Evolutionary conservation across 2,329 filamentous ascomycete genomes (phyloP), one percentile per base, ranked within the genome.

Genomic region (Fusarium anguioides): DNA sequence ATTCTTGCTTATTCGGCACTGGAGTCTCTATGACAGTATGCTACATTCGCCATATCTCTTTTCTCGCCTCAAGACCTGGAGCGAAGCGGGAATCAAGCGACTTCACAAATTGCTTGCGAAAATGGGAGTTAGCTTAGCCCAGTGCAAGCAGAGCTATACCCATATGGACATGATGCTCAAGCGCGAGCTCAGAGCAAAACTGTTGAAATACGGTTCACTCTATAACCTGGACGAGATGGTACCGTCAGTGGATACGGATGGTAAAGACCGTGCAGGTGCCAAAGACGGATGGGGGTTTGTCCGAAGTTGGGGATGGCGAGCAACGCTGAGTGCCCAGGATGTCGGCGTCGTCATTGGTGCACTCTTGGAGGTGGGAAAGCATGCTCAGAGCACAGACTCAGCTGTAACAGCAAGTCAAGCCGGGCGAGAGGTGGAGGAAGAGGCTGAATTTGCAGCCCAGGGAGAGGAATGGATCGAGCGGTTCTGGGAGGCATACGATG

Each of bases 91-190:
- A 5, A 86, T 92, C 51, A 97, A 96, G 77, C 88, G 95, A 49
- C 83, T 99, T 20, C 93, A 97, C 78, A 98, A 98, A 76, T 86
- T 99, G 1, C 85, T 99, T 4, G 96, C 96, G 40, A 99, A 98
- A 79, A 99, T 99, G 95, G 96, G 96, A 29, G 92, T 99, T 54
- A 97, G 93, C 74, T 83, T 98, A 35, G 91, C 91, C 7, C 95
- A 99, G 80, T 97, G 94, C 80, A 94, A 93, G 73, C 96, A 98
- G 78, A 95, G 89, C 75, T 99, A 98, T 76, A 93, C 94, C 0
- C 96, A 99, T 78, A 98, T 99, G 94, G 95, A 98, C 79, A 96
- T 97, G 89, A 90, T 97, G 78, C 82, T 99, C 31, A 99, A 98
- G 80, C 90, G 93, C 7, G 92, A 93, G 27, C 81, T 98, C 27